Evolutionary conservation across 306 rosid species (phyloP).

Genomic region (Adenanthera pavonina): DNA sequence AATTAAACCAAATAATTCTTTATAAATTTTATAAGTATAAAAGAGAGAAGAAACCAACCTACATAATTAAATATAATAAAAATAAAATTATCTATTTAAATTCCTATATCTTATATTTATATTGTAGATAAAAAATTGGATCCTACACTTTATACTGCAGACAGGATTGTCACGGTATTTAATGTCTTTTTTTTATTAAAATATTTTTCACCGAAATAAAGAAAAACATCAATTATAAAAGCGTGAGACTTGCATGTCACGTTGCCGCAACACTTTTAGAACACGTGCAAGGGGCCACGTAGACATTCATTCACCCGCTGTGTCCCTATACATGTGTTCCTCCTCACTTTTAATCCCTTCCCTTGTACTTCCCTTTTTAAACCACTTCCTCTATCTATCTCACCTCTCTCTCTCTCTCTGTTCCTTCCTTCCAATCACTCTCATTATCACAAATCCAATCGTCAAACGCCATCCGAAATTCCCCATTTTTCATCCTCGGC

Average conservation of each 20-base stretch:
- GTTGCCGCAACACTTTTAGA: slow-evolving; percentile 6
- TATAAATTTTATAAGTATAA: too few relatives aligned
- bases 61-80: too few relatives aligned
- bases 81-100: too few relatives aligned
- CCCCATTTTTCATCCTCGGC: background rate
- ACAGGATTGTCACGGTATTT: too few relatives aligned
- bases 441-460: slow-evolving; percentile 36
- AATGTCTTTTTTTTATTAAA: too few relatives aligned
- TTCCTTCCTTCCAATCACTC: slow-evolving; percentile 32
- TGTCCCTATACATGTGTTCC: slow-evolving; percentile 39
- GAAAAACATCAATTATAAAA: background rate
- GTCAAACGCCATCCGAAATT: slow-evolving; percentile 33
- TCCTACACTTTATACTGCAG: too few relatives aligned
- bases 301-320: slow-evolving; percentile 33
- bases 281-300: slow-evolving; percentile 41
- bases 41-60: too few relatives aligned
- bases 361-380: background rate
- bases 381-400: background rate
- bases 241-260: slow-evolving; percentile 32
- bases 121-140: too few relatives aligned
- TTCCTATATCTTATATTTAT: too few relatives aligned
- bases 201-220: too few relatives aligned
- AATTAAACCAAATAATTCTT: too few relatives aligned
- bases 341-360: slow-evolving; percentile 1
- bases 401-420: slow-evolving; percentile 5